A percentile compares a stretch with the other conserved stretches of the same genome.
Evolutionary conservation across 305 asterid genomes (phyloP).

Genomic region (Fraxinus angustifolia): DNA sequence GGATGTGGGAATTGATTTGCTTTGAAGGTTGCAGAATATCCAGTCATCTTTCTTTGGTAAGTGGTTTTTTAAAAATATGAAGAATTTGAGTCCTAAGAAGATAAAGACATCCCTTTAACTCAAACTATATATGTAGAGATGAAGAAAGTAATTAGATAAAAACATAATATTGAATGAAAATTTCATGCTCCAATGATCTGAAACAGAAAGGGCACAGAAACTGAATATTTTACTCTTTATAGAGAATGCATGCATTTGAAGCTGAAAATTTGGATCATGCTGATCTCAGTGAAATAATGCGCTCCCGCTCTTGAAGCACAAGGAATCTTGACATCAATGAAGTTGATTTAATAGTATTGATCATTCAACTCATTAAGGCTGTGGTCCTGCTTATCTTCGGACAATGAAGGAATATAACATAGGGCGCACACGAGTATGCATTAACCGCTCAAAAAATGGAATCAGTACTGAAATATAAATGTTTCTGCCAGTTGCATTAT

Average conservation of each 20-base stretch:
- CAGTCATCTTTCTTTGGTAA: neutral
- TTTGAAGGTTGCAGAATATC: neutral
- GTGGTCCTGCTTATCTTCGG: neutral
- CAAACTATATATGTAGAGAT: neutral
- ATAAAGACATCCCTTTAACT: neutral
- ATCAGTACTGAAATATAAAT: neutral
- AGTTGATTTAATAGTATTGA: neutral
- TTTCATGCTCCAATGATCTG: neutral
- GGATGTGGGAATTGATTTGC: neutral
- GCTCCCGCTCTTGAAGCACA: neutral
- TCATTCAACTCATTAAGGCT: neutral
- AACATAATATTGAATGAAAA: conserved; percentile 12
- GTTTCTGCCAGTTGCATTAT: neutral
- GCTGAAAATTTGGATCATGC: conserved; percentile 8
- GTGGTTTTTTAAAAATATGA: neutral
- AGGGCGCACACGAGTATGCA: neutral
- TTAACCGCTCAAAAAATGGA: neutral
- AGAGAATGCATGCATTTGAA: neutral
- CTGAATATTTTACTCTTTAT: neutral
- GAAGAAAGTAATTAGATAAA: neutral
- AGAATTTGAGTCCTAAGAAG: neutral
- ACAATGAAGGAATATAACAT: neutral
- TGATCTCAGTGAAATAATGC: neutral
- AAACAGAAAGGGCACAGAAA: neutral
- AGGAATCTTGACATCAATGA: conserved; percentile 11